phyloP scores from a whole-genome alignment of 345 rosid species.

The Lumnitzera littorea region DNA sequence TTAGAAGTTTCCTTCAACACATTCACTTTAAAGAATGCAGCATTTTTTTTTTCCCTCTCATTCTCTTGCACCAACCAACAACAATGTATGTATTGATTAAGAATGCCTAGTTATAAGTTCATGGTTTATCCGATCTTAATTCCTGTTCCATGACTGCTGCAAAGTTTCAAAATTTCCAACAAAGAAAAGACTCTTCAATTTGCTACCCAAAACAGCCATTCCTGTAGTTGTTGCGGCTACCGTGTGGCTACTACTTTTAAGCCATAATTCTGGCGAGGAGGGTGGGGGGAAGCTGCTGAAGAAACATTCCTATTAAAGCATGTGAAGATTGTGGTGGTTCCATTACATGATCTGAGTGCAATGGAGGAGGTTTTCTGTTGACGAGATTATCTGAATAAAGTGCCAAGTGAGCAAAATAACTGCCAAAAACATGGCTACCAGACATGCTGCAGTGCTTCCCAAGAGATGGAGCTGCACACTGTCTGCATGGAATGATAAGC shows the following conservation, averaged over 20 bases:
- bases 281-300: constrained; percentile 9
- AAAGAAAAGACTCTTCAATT: constrained; percentile 20
- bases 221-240: constrained; percentile 79
- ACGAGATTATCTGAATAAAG: constrained; percentile 62
- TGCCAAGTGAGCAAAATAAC: constrained; percentile 72
- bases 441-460: constrained; percentile 96
- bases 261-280: constrained; percentile 47
- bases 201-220: constrained; percentile 56
- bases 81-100: constrained; percentile 1
- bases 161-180: constrained; percentile 15
- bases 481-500: constrained; percentile 63
- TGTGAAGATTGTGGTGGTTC: constrained; percentile 78
- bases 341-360: constrained; percentile 80
- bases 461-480: constrained; percentile 88
- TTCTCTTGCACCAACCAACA: no score
- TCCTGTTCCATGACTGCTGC: constrained; percentile 7
- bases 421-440: constrained; percentile 76
- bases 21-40: no score
- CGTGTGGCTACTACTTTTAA: constrained; percentile 57
- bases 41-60: no score
- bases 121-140: constrained; percentile 7
- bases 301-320: constrained; percentile 43
- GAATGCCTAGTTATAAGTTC: constrained; percentile 19
- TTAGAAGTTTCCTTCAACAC: no score
- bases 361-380: constrained; percentile 81